Evolutionary conservation across 2,329 filamentous ascomycete genomes (phyloP).

Genomic region (Fusarium clavum): DNA sequence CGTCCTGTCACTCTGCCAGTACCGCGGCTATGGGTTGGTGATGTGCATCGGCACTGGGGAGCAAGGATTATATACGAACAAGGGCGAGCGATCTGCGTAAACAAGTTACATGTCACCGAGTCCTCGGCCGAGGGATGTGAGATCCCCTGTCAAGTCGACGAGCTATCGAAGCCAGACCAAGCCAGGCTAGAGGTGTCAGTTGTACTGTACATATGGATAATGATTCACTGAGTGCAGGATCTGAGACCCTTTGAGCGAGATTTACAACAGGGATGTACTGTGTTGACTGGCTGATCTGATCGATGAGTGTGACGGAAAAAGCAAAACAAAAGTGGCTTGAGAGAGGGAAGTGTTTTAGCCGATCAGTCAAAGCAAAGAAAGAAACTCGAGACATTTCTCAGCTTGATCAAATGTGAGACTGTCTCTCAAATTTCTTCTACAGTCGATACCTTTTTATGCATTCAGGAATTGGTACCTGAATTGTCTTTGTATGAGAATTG

Average conservation of each 20-base stretch:
- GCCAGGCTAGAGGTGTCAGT: slow-evolving; percentile 18
- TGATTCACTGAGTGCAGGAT: slow-evolving; percentile 42
- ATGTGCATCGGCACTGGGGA: background rate
- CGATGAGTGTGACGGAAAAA: slow-evolving; percentile 12
- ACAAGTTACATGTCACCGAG: slow-evolving; percentile 14
- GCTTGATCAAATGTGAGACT: slow-evolving; percentile 18
- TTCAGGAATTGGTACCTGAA: background rate
- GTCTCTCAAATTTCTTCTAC: background rate
- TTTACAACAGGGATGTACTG: slow-evolving; percentile 28
- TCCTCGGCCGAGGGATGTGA: slow-evolving; percentile 13
- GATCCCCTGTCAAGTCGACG: slow-evolving; percentile 14
- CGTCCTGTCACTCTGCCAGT: slow-evolving; percentile 39
- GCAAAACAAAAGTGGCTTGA: slow-evolving; percentile 13
- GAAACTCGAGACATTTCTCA: slow-evolving; percentile 32
- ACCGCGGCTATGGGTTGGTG: slow-evolving; percentile 31
- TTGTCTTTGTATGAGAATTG: slow-evolving; percentile 13
- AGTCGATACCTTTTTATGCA: slow-evolving; percentile 11
- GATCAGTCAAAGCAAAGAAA: slow-evolving; percentile 16
- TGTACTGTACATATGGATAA: slow-evolving; percentile 4
- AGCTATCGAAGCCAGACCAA: slow-evolving; percentile 4
- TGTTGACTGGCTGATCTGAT: slow-evolving; percentile 2
- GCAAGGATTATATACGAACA: slow-evolving; percentile 10
- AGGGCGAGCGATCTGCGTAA: slow-evolving; percentile 32
- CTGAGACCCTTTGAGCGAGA: slow-evolving; percentile 33
- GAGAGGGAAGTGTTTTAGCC: slow-evolving; percentile 3